These are phyloP conservation scores for Heterococcus sp. DNA, from an alignment of 108 stramenopile species.

Conservation along the genomic window DNA sequence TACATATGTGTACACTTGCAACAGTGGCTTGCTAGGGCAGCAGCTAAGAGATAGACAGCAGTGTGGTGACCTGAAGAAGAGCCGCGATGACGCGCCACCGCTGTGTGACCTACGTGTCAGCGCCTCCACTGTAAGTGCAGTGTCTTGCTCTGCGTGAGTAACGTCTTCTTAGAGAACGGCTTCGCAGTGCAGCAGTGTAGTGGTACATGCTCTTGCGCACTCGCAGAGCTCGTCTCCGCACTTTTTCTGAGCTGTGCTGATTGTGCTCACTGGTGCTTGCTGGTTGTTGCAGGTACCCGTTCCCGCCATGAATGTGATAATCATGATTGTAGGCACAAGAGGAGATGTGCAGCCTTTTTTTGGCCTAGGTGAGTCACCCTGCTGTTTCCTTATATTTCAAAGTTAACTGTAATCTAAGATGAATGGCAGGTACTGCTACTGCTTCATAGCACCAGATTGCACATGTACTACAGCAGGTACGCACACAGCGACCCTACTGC, in stretches of 20 bases:
- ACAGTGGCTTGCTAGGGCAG: neutral
- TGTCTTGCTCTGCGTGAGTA: too few species aligned
- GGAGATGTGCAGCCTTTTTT: slow-evolving; percentile 44
- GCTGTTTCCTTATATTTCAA: too few species aligned
- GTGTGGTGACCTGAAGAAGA: neutral
- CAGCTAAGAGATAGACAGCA: neutral
- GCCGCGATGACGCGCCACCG: neutral
- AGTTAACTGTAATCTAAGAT: too few species aligned
- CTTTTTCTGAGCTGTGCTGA: too few species aligned
- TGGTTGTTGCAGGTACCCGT: neutral
- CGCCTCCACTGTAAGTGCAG: neutral
- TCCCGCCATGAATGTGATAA: slow-evolving; percentile 21
- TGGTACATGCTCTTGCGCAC: too few species aligned
- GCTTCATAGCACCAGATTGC: too few species aligned
- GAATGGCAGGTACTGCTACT: too few species aligned
- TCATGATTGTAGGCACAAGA: slow-evolving; percentile 30
- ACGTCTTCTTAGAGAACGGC: too few species aligned
- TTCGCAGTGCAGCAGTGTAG: too few species aligned
- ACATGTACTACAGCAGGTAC: too few species aligned
- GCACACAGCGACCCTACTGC: too few species aligned
- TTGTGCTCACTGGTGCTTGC: neutral
- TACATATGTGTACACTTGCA: neutral
- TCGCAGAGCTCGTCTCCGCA: too few species aligned
- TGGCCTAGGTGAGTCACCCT: neutral
- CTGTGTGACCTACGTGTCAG: neutral